A percentile compares a stretch with the other conserved stretches of the same genome.
Conservation (phyloP, 257 asterid species). For the Fraxinus cuspidata region DNA sequence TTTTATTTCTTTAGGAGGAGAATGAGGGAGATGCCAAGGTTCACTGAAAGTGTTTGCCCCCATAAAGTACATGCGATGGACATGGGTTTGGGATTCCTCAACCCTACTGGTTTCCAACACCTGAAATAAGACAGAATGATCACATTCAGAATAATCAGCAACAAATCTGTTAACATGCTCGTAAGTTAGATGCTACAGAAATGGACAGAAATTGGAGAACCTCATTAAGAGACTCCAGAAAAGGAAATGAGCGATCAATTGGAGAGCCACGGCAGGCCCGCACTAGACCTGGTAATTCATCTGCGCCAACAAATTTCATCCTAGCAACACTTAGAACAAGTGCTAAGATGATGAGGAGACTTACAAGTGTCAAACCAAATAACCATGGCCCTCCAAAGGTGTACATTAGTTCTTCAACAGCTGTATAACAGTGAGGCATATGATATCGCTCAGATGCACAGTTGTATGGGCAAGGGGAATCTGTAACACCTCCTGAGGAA, state of each 20-base stretch:
- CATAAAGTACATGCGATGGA: slow-evolving; percentile 81
- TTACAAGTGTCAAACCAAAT: slow-evolving; percentile 66
- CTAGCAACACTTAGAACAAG: slow-evolving; percentile 91
- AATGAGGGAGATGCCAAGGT: slow-evolving; percentile 89
- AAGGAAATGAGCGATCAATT: slow-evolving; percentile 85
- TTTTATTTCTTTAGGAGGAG: slow-evolving; percentile 84
- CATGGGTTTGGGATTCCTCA: slow-evolving; percentile 81
- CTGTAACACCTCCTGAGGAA: slow-evolving; percentile 70
- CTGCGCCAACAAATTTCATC: slow-evolving; percentile 70
- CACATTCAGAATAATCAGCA: slow-evolving; percentile 18
- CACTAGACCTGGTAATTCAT: slow-evolving; percentile 71
- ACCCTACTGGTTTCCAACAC: slow-evolving; percentile 83
- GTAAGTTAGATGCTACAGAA: slow-evolving; percentile 22
- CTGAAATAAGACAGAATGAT: slow-evolving; percentile 36
- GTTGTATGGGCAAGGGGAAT: slow-evolving; percentile 80
- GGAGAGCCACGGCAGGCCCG: slow-evolving; percentile 70
- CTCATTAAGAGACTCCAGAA: slow-evolving; percentile 88
- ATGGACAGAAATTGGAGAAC: slow-evolving; percentile 36
- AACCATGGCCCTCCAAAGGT: slow-evolving; percentile 96
- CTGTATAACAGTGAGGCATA: slow-evolving; percentile 84
- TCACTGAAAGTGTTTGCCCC: slow-evolving; percentile 84
- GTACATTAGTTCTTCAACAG: slow-evolving; percentile 82
- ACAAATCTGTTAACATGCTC: neutral
- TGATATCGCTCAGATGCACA: slow-evolving; percentile 85
- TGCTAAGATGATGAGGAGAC: slow-evolving; percentile 74